Evolutionary conservation across 305 asterid genomes (phyloP).

Genomic region (Fraxinus nigra): DNA sequence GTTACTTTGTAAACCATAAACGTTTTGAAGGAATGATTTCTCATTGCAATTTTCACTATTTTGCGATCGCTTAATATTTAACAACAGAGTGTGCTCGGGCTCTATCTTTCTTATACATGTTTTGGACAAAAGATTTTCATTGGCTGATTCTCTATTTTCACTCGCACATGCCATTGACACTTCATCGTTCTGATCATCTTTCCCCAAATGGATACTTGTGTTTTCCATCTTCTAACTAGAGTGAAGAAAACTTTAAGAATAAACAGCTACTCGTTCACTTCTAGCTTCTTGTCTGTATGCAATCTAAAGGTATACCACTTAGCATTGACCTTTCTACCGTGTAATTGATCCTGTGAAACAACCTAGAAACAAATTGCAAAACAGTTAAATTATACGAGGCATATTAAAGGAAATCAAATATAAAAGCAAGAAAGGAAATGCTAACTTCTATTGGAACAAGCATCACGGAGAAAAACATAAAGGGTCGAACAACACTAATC

Average conservation of each 20-base stretch:
- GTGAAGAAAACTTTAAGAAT: conserved; percentile 30
- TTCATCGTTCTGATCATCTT: conserved; percentile 33
- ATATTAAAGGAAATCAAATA: not conserved
- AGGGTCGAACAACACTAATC: not conserved
- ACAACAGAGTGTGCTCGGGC: conserved; percentile 33
- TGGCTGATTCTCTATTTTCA: conserved; percentile 32
- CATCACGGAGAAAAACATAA: not conserved
- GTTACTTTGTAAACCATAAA: conserved; percentile 36
- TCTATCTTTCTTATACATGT: conserved; percentile 26
- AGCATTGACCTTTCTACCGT: not conserved
- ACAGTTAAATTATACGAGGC: not conserved
- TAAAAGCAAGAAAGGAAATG: not conserved
- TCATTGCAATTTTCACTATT: conserved; percentile 31
- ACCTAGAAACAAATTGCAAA: conserved; percentile 13
- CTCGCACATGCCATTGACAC: conserved; percentile 25
- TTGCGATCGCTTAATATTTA: conserved; percentile 32
- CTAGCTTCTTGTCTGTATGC: conserved; percentile 12
- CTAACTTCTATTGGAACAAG: not conserved
- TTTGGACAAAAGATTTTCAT: conserved; percentile 30
- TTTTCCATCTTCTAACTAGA: conserved; percentile 37
- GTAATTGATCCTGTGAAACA: conserved; percentile 14
- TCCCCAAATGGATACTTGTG: conserved; percentile 29
- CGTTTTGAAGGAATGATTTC: conserved; percentile 34
- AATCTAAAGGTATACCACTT: not conserved
- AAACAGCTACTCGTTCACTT: not conserved